A percentile compares a stretch with the other conserved stretches of the same genome.
These are phyloP conservation scores for Yarrowia divulgata DNA, from an alignment of 805 yeast species.

Conservation along the genomic window DNA sequence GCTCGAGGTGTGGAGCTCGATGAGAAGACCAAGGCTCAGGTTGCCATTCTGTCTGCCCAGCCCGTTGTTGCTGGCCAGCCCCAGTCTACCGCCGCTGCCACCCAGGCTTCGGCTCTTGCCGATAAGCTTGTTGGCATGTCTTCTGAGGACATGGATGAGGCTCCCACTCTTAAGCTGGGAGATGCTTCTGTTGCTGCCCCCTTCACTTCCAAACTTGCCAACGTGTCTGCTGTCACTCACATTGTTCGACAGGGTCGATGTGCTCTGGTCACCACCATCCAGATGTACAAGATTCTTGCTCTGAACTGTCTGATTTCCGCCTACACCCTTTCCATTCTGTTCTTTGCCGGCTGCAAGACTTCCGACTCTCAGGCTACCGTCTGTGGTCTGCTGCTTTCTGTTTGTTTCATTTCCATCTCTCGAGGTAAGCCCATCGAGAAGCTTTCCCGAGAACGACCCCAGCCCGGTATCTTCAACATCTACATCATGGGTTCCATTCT, in stretches of 20 bases:
- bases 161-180: constrained; percentile 92
- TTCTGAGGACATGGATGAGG: constrained; percentile 70
- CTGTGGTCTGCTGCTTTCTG: constrained; percentile 89
- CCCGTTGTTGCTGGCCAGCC: constrained; percentile 52
- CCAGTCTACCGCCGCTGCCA: constrained; percentile 46
- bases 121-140: constrained; percentile 67
- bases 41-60: constrained; percentile 52
- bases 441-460: constrained; percentile 93
- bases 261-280: constrained; percentile 95
- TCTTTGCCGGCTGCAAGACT: constrained; percentile 95
- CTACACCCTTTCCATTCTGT: constrained; percentile 90
- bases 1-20: constrained; percentile 80
- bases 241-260: constrained; percentile 98
- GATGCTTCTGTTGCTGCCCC: constrained; percentile 99
- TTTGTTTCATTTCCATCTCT: constrained; percentile 93
- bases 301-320: constrained; percentile 97
- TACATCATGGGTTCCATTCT: constrained; percentile 98
- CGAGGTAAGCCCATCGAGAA: constrained; percentile 91
- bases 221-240: constrained; percentile 90
- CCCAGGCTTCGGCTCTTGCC: constrained; percentile 59
- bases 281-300: constrained; percentile 98
- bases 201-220: constrained; percentile 91
- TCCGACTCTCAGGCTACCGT: constrained; percentile 98
- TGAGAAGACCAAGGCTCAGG: constrained; percentile 57
- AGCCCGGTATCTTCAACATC: constrained; percentile 92